Percentiles rank a stretch among this genome's conserved stretches.
Evolutionary conservation across 2,329 filamentous ascomycete genomes (phyloP).

Genomic region (Gnomoniopsis smithogilvyi): DNA sequence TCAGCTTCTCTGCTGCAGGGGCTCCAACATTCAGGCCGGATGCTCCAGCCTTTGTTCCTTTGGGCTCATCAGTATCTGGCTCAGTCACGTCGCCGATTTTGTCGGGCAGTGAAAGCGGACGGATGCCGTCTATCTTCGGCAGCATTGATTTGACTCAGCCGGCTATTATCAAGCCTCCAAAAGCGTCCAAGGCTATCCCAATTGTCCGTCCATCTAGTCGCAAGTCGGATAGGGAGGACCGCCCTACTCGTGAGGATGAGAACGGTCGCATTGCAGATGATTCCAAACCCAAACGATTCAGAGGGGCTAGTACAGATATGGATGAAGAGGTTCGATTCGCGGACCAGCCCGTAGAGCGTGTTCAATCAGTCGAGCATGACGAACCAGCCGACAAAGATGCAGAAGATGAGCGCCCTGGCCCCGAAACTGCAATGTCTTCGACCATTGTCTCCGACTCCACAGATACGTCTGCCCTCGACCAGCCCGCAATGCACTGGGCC

Average conservation of each 20-base stretch:
- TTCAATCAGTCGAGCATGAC: background rate
- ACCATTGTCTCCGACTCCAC: constrained; percentile 50
- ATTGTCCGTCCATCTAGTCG: constrained; percentile 66
- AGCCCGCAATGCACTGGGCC: constrained; percentile 50
- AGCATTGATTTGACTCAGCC: constrained; percentile 62
- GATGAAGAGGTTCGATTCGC: constrained; percentile 77
- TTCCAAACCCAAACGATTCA: constrained; percentile 72
- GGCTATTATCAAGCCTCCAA: constrained; percentile 62
- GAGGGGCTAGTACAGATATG: constrained; percentile 60
- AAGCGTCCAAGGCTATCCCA: constrained; percentile 79
- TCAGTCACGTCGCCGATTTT: constrained; percentile 43
- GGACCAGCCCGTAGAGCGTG: constrained; percentile 41
- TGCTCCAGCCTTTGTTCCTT: constrained; percentile 73
- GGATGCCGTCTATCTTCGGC: constrained; percentile 60
- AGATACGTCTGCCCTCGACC: constrained; percentile 46
- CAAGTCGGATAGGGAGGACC: constrained; percentile 26
- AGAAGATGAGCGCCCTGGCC: constrained; percentile 27
- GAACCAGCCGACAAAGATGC: constrained; percentile 21
- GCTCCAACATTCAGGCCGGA: constrained; percentile 68
- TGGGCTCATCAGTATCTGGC: constrained; percentile 39
- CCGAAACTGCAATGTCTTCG: constrained; percentile 53
- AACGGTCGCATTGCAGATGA: constrained; percentile 63
- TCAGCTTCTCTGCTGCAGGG: constrained; percentile 65
- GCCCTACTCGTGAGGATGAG: constrained; percentile 43
- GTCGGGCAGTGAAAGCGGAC: constrained; percentile 42